Evolutionary conservation across 2,329 filamentous ascomycete species (phyloP).

Genomic region (Cercospora sesami): DNA sequence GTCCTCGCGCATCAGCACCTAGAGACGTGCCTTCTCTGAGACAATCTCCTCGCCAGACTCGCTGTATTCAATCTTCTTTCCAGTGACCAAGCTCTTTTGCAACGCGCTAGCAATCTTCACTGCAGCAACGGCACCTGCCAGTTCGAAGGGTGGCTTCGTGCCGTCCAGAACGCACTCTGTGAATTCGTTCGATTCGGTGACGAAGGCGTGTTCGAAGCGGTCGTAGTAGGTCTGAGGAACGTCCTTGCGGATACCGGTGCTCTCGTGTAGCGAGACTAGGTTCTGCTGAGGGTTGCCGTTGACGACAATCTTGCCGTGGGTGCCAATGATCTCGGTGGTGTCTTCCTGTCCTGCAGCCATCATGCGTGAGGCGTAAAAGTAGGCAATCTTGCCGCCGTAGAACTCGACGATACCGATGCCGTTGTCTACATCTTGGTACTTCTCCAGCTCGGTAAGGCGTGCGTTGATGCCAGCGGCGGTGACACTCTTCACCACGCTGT

Average conservation of each 20-base stretch:
- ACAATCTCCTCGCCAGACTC: conserved; percentile 43
- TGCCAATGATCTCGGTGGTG: conserved; percentile 67
- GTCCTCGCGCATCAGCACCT: not conserved
- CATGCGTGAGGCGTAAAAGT: conserved; percentile 65
- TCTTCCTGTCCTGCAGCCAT: conserved; percentile 69
- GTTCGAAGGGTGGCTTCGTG: conserved; percentile 56
- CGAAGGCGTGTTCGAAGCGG: conserved; percentile 63
- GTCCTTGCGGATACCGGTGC: conserved; percentile 57
- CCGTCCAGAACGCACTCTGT: conserved; percentile 59
- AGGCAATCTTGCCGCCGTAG: conserved; percentile 62
- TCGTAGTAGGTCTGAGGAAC: conserved; percentile 64
- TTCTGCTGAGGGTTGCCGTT: conserved; percentile 59
- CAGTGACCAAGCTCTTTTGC: conserved; percentile 47
- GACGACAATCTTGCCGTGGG: conserved; percentile 62
- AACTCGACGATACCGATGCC: conserved; percentile 67
- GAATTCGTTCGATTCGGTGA: conserved; percentile 65
- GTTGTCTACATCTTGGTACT: conserved; percentile 63
- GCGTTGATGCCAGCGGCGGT: conserved; percentile 59
- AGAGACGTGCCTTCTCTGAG: conserved; percentile 24
- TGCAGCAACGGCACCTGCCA: conserved; percentile 59
- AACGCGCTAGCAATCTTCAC: conserved; percentile 60
- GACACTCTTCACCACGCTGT: conserved; percentile 57
- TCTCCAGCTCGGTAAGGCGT: conserved; percentile 58
- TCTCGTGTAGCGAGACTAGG: conserved; percentile 57
- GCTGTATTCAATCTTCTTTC: conserved; percentile 57